Percentiles rank a stretch among this genome's conserved stretches.
These are phyloP conservation scores for Fomitiporia mediterranea DNA, from an alignment of 1,284 basidiomycete genomes.

Conservation along the genomic window DNA sequence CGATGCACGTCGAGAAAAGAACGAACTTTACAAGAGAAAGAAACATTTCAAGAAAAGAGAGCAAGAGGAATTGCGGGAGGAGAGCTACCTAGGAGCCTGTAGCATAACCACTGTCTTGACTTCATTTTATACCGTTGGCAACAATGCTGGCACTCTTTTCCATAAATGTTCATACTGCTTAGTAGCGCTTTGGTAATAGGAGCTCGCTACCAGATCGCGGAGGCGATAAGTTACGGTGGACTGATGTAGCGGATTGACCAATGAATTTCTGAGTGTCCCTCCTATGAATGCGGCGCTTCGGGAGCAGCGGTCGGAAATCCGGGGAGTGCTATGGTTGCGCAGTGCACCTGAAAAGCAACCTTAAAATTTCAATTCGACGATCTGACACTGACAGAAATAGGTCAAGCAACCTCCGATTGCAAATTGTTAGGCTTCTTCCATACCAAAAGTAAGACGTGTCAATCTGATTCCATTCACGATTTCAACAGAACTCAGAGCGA, in stretches of 20 bases:
- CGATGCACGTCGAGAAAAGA: slow-evolving; percentile 1
- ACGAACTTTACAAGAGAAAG: not conserved
- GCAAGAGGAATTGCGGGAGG: not conserved
- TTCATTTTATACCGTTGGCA: not conserved
- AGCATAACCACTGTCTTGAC: not conserved
- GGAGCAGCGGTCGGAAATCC: not conserved
- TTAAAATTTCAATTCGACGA: not conserved
- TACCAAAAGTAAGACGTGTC: too few relatives aligned
- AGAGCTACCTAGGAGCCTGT: not conserved
- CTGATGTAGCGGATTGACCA: slow-evolving; percentile 1
- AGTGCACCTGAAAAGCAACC: not conserved
- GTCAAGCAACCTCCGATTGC: not conserved
- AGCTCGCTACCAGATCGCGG: too few relatives aligned
- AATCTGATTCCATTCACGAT: too few relatives aligned
- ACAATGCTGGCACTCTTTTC: not conserved
- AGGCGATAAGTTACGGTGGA: not conserved
- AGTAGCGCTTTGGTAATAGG: not conserved
- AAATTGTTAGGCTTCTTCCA: not conserved
- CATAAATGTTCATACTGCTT: not conserved
- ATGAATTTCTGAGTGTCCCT: not conserved
- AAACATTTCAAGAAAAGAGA: not conserved
- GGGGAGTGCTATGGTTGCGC: not conserved
- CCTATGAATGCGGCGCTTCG: not conserved
- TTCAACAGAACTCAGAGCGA: too few relatives aligned
- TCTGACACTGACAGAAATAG: not conserved